These are phyloP conservation scores for Colletotrichum euphorbiae DNA, from an alignment of 2,329 filamentous ascomycete genomes.

Conservation along the genomic window DNA sequence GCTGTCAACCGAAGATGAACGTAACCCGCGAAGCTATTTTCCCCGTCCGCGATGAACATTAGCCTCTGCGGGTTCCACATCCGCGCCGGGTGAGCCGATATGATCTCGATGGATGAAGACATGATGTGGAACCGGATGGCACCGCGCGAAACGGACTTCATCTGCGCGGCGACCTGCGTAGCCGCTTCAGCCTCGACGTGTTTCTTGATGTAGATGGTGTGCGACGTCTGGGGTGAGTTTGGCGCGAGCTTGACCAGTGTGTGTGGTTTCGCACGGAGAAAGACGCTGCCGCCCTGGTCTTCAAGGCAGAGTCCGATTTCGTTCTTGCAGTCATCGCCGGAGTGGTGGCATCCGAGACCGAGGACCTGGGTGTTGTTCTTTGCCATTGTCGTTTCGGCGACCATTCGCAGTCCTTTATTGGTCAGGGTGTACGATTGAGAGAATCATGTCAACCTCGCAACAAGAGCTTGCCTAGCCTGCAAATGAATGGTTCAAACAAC, in stretches of 20 bases:
- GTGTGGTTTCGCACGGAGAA: not conserved
- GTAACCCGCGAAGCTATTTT: not conserved
- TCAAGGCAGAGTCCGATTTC: not conserved
- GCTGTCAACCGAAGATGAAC: not conserved
- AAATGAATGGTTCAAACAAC: not conserved
- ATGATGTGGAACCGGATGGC: not conserved
- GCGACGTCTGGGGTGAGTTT: not conserved
- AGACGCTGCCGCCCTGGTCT: slow-evolving; percentile 6
- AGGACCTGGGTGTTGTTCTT: not conserved
- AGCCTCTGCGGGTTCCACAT: slow-evolving; percentile 17
- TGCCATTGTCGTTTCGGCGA: not conserved
- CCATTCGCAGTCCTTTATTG: slow-evolving; percentile 13
- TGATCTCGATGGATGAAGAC: not conserved
- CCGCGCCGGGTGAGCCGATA: not conserved
- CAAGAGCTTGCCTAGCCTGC: too few species aligned
- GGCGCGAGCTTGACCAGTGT: not conserved
- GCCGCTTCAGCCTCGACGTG: not conserved
- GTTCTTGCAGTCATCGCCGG: not conserved
- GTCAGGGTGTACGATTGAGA: not conserved
- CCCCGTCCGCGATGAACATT: slow-evolving; percentile 6
- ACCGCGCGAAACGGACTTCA: not conserved
- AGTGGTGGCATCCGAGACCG: not conserved
- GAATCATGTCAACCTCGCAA: too few species aligned
- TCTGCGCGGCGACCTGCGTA: not conserved
- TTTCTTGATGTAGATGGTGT: not conserved